Evolutionary conservation across 306 rosid species (phyloP), one percentile per base, ranked within the genome.

Genomic region (Fragaria ananassa): DNA sequence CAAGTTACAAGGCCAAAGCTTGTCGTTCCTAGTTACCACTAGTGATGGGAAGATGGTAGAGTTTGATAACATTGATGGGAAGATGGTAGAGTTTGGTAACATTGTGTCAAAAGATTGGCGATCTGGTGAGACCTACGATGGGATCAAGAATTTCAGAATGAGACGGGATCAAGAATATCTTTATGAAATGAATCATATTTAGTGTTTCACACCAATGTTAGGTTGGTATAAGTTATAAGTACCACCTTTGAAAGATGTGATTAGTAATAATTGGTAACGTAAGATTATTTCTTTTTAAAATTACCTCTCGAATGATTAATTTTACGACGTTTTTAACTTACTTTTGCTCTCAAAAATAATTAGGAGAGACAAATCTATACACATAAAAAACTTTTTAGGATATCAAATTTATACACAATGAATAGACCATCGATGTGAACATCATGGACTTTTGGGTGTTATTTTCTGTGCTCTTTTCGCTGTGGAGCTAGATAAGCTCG

Each of bases 71-170:
- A 86, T 25, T 25, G n/a, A 89, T 78, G 74, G 81, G 3, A 88
- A 68, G 44, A 39, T 0, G 66, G 25, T 25, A 25, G 25, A 25
- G 25, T 25, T 25, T 25, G 25, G 0, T 25, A 25, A 25, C 25
- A 25, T 86, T 34, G 89, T 23, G 0, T 89, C 91, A 0, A 0
- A 42, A 2, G 29, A 69, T 79, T 93, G 97, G 98, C 83, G 34
- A 19, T 87, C 86, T 2, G 89, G 91, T 0, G 90, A 88, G 14
- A 75, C 61, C 15, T 91, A 15, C n/a, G 79, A 82, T 34, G 88
- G 63, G 4, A 21, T 13, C 4, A 5, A 39, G 10, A 39, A 6
- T 39, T 39, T 39, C 44, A 6, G 10, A 39, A 39, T 39, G 27
- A 3, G 27, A 19, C 2, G 88, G 63, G 4, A 21, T 13, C 4